A percentile compares a stretch with the other conserved stretches of the same genome.
These are phyloP conservation scores for Musa balbisiana DNA, from an alignment of 202 grass and related monocot genomes.

Conservation along the genomic window DNA sequence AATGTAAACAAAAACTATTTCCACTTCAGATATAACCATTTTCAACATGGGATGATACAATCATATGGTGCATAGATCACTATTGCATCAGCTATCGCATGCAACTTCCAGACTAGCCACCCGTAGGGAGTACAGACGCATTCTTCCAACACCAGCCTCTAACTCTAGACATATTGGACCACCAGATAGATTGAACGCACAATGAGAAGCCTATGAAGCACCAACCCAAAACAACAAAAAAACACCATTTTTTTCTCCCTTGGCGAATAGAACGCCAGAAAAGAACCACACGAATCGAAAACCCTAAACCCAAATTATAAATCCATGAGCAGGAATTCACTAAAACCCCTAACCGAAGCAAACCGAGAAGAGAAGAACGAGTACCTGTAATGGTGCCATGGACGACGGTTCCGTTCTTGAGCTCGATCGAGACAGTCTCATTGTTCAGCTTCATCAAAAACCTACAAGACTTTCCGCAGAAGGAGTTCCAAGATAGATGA, in stretches of 20 bases:
- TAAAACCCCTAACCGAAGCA: background rate
- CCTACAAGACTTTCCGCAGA: slow-evolving; percentile 45
- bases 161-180: no score
- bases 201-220: no score
- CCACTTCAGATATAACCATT: no score
- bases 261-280: no score
- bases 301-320: background rate
- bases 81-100: no score
- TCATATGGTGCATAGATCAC: no score
- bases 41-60: no score
- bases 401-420: slow-evolving; percentile 90
- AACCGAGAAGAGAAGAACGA: background rate
- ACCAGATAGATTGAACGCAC: no score
- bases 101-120: no score
- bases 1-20: no score
- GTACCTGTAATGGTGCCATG: slow-evolving; percentile 91
- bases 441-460: slow-evolving; percentile 99
- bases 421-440: slow-evolving; percentile 96
- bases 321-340: background rate
- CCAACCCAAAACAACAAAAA: background rate
- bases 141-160: no score
- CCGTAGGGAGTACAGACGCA: no score
- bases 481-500: background rate
- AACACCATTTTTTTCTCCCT: background rate
- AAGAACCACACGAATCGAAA: background rate